phyloP scores from a whole-genome alignment of 331 rosid genomes.

The Pyracantha coccinea region DNA sequence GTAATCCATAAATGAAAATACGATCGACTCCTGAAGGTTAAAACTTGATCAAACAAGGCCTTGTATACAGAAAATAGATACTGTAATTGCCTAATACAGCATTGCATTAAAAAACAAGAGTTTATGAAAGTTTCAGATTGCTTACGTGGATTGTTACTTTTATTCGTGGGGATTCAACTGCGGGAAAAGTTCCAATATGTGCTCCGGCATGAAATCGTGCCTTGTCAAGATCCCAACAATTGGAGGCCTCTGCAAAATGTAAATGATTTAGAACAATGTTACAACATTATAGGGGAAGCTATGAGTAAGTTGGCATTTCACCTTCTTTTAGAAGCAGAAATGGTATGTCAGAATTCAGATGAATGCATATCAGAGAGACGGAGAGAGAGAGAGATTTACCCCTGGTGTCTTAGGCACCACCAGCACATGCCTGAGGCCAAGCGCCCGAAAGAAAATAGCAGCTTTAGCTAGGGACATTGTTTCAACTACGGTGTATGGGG shows the following conservation, averaged over 20 bases:
- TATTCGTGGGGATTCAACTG: conserved; percentile 23
- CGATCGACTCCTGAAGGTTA: background rate
- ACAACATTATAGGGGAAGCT: background rate
- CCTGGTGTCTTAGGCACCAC: conserved; percentile 74
- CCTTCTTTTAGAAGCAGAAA: background rate
- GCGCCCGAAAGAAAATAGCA: conserved; percentile 63
- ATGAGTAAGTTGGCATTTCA: background rate
- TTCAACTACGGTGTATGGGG: conserved; percentile 84
- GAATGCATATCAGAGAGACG: too few species aligned
- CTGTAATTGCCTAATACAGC: background rate
- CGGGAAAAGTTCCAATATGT: conserved; percentile 62
- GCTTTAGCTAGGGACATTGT: conserved; percentile 92
- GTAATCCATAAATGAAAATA: background rate
- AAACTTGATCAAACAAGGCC: too few species aligned
- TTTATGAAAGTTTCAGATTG: background rate
- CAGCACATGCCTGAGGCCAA: conserved; percentile 79
- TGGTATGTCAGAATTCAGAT: background rate
- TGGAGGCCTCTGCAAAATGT: conserved; percentile 78
- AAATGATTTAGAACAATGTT: background rate
- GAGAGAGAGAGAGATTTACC: conserved; percentile 30
- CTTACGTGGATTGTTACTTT: background rate
- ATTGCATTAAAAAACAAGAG: background rate
- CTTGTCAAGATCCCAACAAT: conserved; percentile 77
- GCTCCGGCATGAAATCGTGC: conserved; percentile 93
- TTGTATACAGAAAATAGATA: too few species aligned